Evolutionary conservation across 2,329 filamentous ascomycete species (phyloP), one percentile per base, ranked within the genome.

Genomic region (Colletotrichum nymphaeae): DNA sequence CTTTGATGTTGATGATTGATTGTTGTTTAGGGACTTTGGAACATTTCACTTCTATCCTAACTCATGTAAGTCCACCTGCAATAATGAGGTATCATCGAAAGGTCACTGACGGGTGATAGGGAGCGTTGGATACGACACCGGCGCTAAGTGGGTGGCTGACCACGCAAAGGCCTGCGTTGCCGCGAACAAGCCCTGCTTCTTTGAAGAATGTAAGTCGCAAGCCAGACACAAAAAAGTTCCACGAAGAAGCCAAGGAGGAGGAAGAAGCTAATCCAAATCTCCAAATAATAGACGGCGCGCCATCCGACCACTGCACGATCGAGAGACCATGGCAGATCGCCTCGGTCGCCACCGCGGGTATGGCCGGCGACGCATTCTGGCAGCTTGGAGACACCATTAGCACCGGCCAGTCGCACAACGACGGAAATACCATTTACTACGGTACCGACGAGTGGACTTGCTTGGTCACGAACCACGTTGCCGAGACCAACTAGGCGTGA

Each of bases 261-360:
- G 0, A 7, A 42, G 3, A 14, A 14, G 14, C 65, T 67, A 1
- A 71, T 22, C n/a, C 5, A 49, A 19, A 28, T 22, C 19, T 35
- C 9, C 11, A 30, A 32, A 26, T 4, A 1, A 2, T 26, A 80
- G 79, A 80, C 37, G 79, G 79, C 28, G 72, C 76, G 52, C 72
- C 76, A 6, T 67, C 63, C 14, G 73, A 78, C 59, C 77, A 80
- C 72, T 81, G 80, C 73, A 63, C 75, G 56, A 81, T 83, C 75
- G 92, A 92, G 69, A 81, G 83, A 76, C 88, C 91, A 75, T 88
- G 83, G 76, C 75, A 85, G 69, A 64, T 77, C 49, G 78, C 80
- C 4, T 81, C 83, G 5, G 75, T 81, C 7, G 76, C 77, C 8
- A 75, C 79, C 1, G 66, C 67, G 2, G 78, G 83, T 26, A 81